Evolutionary conservation across 148 eudicot species (phyloP).

Genomic region (Fagopyrum tataricum): DNA sequence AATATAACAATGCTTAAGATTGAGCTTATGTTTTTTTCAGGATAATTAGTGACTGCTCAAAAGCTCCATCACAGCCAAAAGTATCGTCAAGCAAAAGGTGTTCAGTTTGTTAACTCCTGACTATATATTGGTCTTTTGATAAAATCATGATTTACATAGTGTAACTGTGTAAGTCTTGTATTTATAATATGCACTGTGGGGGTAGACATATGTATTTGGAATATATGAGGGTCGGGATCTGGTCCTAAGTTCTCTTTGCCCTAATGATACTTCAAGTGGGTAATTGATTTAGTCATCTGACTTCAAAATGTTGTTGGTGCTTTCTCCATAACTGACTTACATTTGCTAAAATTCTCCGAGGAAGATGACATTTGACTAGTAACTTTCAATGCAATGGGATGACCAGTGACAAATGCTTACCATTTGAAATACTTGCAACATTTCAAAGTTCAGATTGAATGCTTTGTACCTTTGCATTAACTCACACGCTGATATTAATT

Average conservation of each 20-base stretch:
- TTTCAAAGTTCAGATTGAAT: background rate
- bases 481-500: background rate
- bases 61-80: conserved; percentile 31
- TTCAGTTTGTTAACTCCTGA: background rate
- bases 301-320: background rate
- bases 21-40: conserved; percentile 25
- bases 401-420: background rate
- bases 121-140: background rate
- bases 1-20: background rate
- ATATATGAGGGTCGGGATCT: background rate
- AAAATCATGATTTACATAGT: background rate
- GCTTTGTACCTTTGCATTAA: background rate
- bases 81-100: conserved; percentile 50
- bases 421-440: background rate
- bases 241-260: background rate
- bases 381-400: background rate
- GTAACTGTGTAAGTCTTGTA: background rate
- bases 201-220: background rate
- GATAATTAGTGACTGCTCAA: conserved; percentile 50
- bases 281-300: background rate
- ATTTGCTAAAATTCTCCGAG: background rate
- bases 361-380: background rate
- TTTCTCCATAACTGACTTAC: background rate
- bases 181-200: background rate
- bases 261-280: background rate